Base-by-base conservation (phyloP, 148 eudicot genomes). In the Spergularia bocconei region DNA sequence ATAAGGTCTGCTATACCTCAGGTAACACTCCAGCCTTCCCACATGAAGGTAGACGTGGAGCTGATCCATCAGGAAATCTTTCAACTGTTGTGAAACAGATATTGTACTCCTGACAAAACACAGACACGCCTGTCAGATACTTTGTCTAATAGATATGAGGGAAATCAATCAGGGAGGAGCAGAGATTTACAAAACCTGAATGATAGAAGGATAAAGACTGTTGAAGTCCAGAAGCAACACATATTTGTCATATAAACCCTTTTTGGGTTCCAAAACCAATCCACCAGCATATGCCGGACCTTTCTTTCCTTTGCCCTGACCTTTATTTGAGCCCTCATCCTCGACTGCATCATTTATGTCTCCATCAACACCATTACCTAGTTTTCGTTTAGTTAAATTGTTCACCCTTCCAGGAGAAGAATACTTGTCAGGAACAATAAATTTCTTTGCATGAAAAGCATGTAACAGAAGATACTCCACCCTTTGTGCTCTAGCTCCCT, bases 401-500 rank as follows among this genome's bases (percentile, higher is more conserved):
- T 75, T 75, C 20, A 91, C 99, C 76, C 84, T 91, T 75, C 85
- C 77, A 79, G 75, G 86, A 72, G 88, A 77, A 73, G 83, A 87
- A 82, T 84, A 85, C 80, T 91, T 96, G 86, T 96, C 99, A 11
- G 99, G 98, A 36, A 91, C 94, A 68, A 96, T 88, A 82, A 81
- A 92, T 76, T 96, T 96, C 86, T 88, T 91, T 74, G 89, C 91
- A 87, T 92, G 98, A 82, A 96, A 96, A 74, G 96, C 92, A 78
- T 96, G 99, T 81, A 96, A 74, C 81, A 96, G 83, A 62, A 96
- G 98, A 82, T 92, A 96, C 71, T 96, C 99, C 55, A 96, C 99
- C 79, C 99, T 72, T 78, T 96, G 99, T 33, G 99, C 98, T 80
- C 99, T 88, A 78, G 98, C 99, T 82, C 99, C 99, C 99, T 96